Evolutionary conservation across 495 filamentous ascomycete species (phyloP), one percentile per base, ranked within the genome.

Genomic region (Chlorociboria aeruginascens): DNA sequence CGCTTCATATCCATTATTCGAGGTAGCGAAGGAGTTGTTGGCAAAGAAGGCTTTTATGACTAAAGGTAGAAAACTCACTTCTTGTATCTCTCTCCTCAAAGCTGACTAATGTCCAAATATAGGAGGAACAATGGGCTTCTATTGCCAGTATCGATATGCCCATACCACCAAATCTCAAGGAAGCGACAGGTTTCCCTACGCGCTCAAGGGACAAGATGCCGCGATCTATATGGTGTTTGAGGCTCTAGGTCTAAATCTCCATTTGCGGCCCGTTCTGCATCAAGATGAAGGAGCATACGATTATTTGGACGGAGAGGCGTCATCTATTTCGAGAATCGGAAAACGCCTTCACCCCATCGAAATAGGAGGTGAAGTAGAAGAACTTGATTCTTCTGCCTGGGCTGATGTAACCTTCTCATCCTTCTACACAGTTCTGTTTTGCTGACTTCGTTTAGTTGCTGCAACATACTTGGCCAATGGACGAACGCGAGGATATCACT

Each of bases 71-170:
- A n/a, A n/a, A n/a, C n/a, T 25, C 1, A 25, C 4, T 25, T 25
- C 20, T 4, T 25, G 20, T 25, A 25, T 25, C 4, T 25, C 20
- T 25, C 20, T 25, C 4, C 20, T 25, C 20, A 25, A 29, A 8
- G 31, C 28, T 16, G 10, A 31, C 41, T 12, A 32, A 43, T 35
- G 1, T 35, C 17, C 36, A 20, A 12, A 35, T 2, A 13, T 6
- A 13, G 42, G 49, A 8, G 50, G 50, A 8, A 36, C 10, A 12
- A 46, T 69, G 0, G 66, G 63, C 1, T 54, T 67, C 48, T 60
- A 54, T 45, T 69, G 66, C 37, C 53, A 58, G 20, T 62, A 68
- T 48, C 50, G 55, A 0, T 68, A 69, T 53, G 57, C 64, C 8
- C 61, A 69, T 40, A 41, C 44, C 16, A 12, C 42, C 6, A 43